These are phyloP conservation scores for Podospora conica DNA, from an alignment of 495 filamentous ascomycete species.

Conservation along the genomic window DNA sequence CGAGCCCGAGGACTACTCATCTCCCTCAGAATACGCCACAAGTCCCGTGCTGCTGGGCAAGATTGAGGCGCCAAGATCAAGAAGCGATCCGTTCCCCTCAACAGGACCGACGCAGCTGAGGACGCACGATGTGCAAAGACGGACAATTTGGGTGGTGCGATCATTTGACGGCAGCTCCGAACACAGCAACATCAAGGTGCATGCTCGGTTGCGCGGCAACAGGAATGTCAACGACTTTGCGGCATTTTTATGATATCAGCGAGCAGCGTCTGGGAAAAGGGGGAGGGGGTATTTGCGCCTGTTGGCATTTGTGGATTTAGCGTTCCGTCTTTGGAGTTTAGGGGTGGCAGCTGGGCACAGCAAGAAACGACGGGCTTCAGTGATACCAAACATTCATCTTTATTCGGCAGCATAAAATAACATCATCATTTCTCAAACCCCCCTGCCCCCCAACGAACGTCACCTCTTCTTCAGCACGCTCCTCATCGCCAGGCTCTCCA, in stretches of 20 bases:
- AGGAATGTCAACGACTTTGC: constrained; percentile 5
- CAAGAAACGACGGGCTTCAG: background rate
- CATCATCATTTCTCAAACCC: background rate
- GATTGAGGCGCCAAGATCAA: background rate
- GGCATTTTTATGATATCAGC: background rate
- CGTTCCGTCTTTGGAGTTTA: background rate
- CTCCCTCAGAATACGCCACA: background rate
- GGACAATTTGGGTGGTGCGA: constrained; percentile 28
- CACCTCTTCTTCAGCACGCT: background rate
- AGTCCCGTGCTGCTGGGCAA: background rate
- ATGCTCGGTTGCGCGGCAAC: constrained; percentile 17
- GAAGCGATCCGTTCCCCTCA: constrained; percentile 5
- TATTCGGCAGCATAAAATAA: background rate
- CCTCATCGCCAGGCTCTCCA: constrained; percentile 41
- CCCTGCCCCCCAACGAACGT: background rate
- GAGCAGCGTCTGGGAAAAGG: background rate
- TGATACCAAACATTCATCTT: background rate
- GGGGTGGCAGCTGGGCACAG: background rate
- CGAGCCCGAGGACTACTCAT: constrained; percentile 6
- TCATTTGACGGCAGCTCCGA: constrained; percentile 19
- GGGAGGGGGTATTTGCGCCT: background rate
- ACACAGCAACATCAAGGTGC: constrained; percentile 18
- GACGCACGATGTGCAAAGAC: constrained; percentile 2
- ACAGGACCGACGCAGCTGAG: background rate
- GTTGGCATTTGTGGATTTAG: background rate